A percentile compares a stretch with the other conserved stretches of the same genome.
phyloP scores from a whole-genome alignment of 257 asterid genomes.

The Solanum sparsipilum region DNA sequence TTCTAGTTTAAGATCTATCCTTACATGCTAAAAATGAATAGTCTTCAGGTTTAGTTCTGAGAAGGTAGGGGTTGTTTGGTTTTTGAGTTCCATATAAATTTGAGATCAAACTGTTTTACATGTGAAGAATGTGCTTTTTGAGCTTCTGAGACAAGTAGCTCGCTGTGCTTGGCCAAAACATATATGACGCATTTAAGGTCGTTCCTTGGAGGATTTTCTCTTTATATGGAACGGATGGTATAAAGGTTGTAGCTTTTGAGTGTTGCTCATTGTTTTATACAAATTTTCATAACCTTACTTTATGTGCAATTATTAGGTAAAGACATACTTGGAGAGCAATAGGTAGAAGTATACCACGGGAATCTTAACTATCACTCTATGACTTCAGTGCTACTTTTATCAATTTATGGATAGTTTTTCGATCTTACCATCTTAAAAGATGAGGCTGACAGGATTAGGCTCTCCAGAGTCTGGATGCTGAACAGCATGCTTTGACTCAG shows the following conservation, averaged over 20 bases:
- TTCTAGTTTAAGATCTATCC: neutral
- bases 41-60: neutral
- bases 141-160: neutral
- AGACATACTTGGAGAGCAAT: neutral
- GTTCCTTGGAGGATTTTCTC: neutral
- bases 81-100: neutral
- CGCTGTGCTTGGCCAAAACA: neutral
- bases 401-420: neutral
- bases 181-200: neutral
- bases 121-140: neutral
- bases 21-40: neutral
- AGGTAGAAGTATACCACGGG: neutral
- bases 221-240: neutral
- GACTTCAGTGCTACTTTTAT: neutral
- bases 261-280: neutral
- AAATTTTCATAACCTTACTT: neutral
- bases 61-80: neutral
- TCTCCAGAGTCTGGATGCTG: neutral
- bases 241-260: neutral
- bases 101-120: neutral
- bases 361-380: neutral
- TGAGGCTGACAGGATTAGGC: neutral
- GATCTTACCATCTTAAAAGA: neutral
- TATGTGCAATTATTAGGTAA: neutral
- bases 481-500: neutral